phyloP scores from a whole-genome alignment of 2,329 filamentous ascomycete species.

The Aspergillus vadensis region DNA sequence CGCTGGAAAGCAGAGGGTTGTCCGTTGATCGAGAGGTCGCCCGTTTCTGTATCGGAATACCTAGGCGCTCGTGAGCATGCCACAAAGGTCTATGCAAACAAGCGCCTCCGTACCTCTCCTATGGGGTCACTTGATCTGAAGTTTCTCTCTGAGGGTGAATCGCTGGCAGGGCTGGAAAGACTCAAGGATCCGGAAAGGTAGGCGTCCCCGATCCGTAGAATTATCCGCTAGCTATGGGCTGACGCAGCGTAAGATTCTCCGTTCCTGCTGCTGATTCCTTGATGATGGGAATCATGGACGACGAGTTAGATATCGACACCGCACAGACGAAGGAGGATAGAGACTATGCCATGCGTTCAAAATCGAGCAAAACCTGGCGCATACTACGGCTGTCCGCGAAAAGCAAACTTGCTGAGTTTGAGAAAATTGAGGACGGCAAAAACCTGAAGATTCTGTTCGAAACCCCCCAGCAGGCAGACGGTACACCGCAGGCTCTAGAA shows the following conservation, averaged over 20 bases:
- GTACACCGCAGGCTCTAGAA: constrained; percentile 20
- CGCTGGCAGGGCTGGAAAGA: constrained; percentile 64
- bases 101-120: constrained; percentile 67
- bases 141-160: constrained; percentile 72
- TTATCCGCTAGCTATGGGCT: constrained; percentile 13
- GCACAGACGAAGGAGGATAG: constrained; percentile 66
- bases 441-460: constrained; percentile 60
- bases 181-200: constrained; percentile 65
- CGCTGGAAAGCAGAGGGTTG: constrained; percentile 97
- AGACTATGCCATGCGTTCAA: constrained; percentile 64
- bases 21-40: constrained; percentile 76
- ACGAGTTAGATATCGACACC: constrained; percentile 85
- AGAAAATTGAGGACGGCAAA: constrained; percentile 82
- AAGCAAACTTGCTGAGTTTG: constrained; percentile 73
- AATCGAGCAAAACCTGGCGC: constrained; percentile 88
- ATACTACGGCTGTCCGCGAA: constrained; percentile 78
- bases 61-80: constrained; percentile 67
- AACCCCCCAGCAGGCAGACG: constrained; percentile 22
- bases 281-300: constrained; percentile 71
- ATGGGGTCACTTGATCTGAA: constrained; percentile 74
- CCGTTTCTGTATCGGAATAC: constrained; percentile 70
- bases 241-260: constrained; percentile 54
- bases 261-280: constrained; percentile 72
- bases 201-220: constrained; percentile 14
- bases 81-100: constrained; percentile 67